Percentiles rank a stretch among this genome's conserved stretches.
Evolutionary conservation across 768 basidiomycete genomes (phyloP).

Genomic region (Leucosporidium yakuticum): DNA sequence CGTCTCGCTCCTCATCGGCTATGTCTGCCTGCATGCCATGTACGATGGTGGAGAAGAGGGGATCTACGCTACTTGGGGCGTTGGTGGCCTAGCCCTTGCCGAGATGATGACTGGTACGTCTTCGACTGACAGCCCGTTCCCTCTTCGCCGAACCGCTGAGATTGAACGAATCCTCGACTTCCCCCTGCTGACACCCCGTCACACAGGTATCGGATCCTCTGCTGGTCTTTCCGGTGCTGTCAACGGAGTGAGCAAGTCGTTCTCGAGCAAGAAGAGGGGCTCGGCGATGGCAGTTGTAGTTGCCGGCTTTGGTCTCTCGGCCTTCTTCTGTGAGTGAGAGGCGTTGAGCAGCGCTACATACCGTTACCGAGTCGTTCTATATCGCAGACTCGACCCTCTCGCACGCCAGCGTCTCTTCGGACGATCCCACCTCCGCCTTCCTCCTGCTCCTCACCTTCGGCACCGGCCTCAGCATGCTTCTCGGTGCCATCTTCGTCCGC

Average conservation of each 20-base stretch:
- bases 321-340: constrained; percentile 28
- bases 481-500: constrained; percentile 23
- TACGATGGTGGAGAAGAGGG: constrained; percentile 21
- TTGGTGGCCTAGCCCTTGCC: constrained; percentile 14
- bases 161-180: too few relatives aligned
- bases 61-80: not conserved
- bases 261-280: constrained; percentile 22
- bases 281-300: constrained; percentile 20
- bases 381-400: constrained; percentile 22
- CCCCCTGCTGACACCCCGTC: not conserved
- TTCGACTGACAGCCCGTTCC: too few relatives aligned
- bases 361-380: too few relatives aligned
- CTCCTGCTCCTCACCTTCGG: constrained; percentile 28
- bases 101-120: constrained; percentile 8
- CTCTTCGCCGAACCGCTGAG: too few relatives aligned
- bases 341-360: too few relatives aligned
- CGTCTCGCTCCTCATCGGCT: constrained; percentile 6
- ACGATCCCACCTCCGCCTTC: constrained; percentile 24
- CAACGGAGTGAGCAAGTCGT: constrained; percentile 26
- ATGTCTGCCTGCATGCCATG: not conserved
- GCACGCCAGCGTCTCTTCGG: constrained; percentile 11
- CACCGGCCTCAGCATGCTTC: constrained; percentile 1
- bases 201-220: constrained; percentile 15
- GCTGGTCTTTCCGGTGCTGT: not conserved
- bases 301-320: constrained; percentile 23